Conservation (phyloP, 75 land plant species). For the Pinus albicaulis region DNA sequence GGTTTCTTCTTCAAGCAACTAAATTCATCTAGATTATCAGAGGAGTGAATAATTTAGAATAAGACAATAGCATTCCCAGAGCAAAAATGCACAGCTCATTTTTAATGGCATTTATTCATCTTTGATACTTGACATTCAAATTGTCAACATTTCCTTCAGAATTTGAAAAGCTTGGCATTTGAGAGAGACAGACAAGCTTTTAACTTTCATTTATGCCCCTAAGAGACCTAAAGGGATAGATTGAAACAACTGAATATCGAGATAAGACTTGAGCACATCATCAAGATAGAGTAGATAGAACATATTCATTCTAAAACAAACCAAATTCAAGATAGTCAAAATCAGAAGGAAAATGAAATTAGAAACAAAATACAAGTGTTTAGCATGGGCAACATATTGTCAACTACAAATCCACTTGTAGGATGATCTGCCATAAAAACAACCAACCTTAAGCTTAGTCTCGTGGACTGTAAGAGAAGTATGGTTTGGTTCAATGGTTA, state of each 20-base stretch:
- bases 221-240: neutral
- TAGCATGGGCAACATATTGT: neutral
- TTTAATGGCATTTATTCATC: neutral
- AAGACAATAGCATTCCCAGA: neutral
- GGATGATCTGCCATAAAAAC: neutral
- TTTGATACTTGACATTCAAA: neutral
- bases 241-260: neutral
- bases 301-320: neutral
- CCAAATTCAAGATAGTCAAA: neutral
- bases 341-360: neutral
- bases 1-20: neutral
- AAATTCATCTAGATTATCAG: no score
- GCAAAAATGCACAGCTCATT: neutral
- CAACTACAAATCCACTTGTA: neutral
- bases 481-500: slow-evolving; percentile 39
- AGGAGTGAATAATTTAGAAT: neutral
- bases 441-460: slow-evolving; percentile 83
- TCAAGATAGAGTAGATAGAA: neutral
- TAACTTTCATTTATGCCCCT: neutral
- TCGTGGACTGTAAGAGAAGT: slow-evolving; percentile 80
- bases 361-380: neutral
- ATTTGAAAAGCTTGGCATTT: neutral
- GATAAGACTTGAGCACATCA: neutral
- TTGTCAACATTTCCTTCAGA: neutral
- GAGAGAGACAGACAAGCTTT: neutral